Evolutionary conservation across 495 filamentous ascomycete genomes (phyloP), one percentile per base, ranked within the genome.

Genomic region (Neurospora sp.): DNA sequence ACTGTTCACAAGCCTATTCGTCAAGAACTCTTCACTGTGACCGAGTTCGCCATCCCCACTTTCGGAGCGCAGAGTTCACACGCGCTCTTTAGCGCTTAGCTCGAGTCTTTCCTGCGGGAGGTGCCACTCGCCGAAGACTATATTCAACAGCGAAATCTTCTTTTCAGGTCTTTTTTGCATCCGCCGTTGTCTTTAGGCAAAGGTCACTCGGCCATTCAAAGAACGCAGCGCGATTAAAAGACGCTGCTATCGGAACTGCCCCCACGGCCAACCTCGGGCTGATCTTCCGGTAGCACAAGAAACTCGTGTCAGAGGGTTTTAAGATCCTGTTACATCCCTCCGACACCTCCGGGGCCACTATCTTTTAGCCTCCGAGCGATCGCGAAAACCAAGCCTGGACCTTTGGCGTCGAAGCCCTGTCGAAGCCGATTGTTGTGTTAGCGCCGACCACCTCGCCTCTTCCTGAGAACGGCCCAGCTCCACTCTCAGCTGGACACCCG

Each of bases 401-500:
- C 17, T 22, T 68, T 72, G 72, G 73, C 68, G 61, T 72, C 70
- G 53, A 73, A 73, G 69, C 75, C 73, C 78, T 75, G 74, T 74
- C 75, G 71, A 76, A 76, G 74, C 70, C 76, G 75, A 75, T 71
- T 78, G 75, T 72, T 74, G 73, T 70, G 75, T 74, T 74, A 75
- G 74, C 75, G 53, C 73, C 72, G 53, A 45, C 59, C 40, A 90
- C 89, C 87, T 89, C 88, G 88, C 87, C 83, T 81, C 85, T 77
- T 4, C 74, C 81, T 74, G 87, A 88, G 82, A 84, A 82, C 75
- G 86, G 83, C 73, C 84, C 83, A 77, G 85, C 87, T 82, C 84
- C 88, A 78, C 87, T 88, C 81, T 88, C 87, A 80, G 83, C 83
- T 83, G 83, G 84, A 81, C 83, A 85, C 83, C 87, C 85, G 84